Evolutionary conservation across 768 basidiomycete genomes (phyloP).

Genomic region (Suillus alpinus): DNA sequence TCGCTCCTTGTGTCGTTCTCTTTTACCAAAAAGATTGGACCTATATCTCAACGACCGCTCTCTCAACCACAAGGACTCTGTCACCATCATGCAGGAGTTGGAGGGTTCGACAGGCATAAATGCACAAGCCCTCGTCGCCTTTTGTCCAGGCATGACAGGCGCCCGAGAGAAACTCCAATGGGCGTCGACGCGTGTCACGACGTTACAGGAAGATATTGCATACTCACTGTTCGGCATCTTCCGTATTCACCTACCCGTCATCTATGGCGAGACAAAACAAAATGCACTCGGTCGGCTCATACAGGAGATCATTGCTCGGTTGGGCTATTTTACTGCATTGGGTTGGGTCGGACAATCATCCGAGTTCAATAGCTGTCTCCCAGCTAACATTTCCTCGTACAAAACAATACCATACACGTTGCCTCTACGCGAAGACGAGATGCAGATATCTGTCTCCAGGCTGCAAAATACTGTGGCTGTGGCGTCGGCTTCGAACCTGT

Average conservation of each 20-base stretch:
- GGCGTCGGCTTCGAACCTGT: background rate
- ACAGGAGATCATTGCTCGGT: background rate
- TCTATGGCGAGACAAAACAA: background rate
- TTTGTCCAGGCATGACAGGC: background rate
- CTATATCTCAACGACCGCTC: background rate
- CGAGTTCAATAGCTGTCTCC: background rate
- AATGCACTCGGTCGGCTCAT: background rate
- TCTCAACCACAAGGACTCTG: background rate
- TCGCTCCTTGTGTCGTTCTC: background rate
- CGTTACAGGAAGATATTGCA: background rate
- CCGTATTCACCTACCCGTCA: background rate
- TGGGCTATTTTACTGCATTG: background rate
- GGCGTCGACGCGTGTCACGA: background rate
- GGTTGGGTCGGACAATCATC: background rate
- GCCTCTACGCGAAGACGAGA: background rate
- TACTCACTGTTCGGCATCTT: background rate
- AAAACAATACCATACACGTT: too few relatives aligned
- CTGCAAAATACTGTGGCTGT: background rate
- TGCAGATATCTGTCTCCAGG: background rate
- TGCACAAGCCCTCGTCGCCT: background rate
- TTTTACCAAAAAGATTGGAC: background rate
- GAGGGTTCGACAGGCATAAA: background rate
- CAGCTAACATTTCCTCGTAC: background rate
- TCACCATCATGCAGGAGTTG: background rate
- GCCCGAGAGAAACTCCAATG: background rate